Base-by-base conservation (phyloP, 2,329 filamentous ascomycete genomes). In the Colletotrichum sp. region DNA sequence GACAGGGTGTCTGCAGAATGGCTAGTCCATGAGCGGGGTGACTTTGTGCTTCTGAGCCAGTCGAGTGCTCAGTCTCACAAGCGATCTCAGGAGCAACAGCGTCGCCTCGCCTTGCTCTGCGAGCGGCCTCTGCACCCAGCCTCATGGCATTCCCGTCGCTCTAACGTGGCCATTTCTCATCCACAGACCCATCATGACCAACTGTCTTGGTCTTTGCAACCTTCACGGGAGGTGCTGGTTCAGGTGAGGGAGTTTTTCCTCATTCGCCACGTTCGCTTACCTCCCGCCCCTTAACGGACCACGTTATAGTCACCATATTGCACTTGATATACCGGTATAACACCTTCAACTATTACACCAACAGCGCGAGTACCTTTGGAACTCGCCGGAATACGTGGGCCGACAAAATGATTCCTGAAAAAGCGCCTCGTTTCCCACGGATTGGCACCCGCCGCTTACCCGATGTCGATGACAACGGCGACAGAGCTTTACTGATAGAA, bases 381-480 rank as follows among this genome's bases (percentile, higher is more conserved):
- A 12, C 15, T 57, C 62, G 66, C 54, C 51, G 67, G n/a, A 62
- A 34, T 12, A 61, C 68, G 57, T 65, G 8, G 43, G 29, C 16
- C 33, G 55, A 34, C 24, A 57, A 18, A 24, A 16, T 34, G 33
- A 43, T 51, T 13, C 66, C 57, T 70, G 61, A 51, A 70, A 66
- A 47, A 15, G 13, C 57, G 8, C 33, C 31, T 21, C 24, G 21
- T 31, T 57, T 69, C 55, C 43, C 55, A 51, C 62, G 51, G 63
- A 72, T 74, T 74, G 31, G 24, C 43, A 72, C 72, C 72, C 34
- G 72, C 72, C 72, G 34, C 72, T 74, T 72, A 67, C 62, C 27
- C 57, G 9, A 57, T 72, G 15, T n/a, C 47, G 51, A 21, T 34
- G 47, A 62, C 15, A 31, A 34, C 18, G 13, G 33, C 27, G 29